These are phyloP conservation scores for Candida frijolesensis DNA, from an alignment of 1,139 yeast genomes.

Conservation along the genomic window DNA sequence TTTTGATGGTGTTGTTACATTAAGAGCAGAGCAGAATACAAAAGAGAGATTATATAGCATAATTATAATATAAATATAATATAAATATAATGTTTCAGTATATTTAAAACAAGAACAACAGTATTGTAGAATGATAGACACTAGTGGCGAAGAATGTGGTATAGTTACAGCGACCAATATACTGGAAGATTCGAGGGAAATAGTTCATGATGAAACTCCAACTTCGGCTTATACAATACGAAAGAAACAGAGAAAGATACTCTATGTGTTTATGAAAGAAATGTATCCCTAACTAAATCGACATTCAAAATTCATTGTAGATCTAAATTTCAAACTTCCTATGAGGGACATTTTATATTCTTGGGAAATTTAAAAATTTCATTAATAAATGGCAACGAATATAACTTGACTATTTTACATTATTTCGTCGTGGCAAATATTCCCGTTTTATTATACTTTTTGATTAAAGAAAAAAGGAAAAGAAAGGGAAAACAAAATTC, in stretches of 20 bases:
- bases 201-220: too few species aligned
- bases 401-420: conserved; percentile 61
- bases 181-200: too few species aligned
- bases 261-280: conserved; percentile 1
- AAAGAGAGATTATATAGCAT: conserved; percentile 1
- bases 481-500: conserved; percentile 10
- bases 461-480: conserved; percentile 45
- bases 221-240: background rate
- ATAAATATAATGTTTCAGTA: conserved; percentile 2
- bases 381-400: conserved; percentile 60
- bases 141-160: too few species aligned
- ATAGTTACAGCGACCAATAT: too few species aligned
- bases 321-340: conserved; percentile 61
- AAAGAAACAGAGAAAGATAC: background rate
- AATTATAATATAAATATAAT: background rate
- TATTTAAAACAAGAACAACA: background rate
- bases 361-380: conserved; percentile 45
- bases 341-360: conserved; percentile 46
- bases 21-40: background rate
- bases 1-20: background rate
- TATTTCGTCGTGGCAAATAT: conserved; percentile 72
- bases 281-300: conserved; percentile 56
- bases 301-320: conserved; percentile 62
- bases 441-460: conserved; percentile 56
- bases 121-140: too few species aligned